Conservation (phyloP, 192 early-diverging fungal genomes). For the Podila clonocystis region DNA sequence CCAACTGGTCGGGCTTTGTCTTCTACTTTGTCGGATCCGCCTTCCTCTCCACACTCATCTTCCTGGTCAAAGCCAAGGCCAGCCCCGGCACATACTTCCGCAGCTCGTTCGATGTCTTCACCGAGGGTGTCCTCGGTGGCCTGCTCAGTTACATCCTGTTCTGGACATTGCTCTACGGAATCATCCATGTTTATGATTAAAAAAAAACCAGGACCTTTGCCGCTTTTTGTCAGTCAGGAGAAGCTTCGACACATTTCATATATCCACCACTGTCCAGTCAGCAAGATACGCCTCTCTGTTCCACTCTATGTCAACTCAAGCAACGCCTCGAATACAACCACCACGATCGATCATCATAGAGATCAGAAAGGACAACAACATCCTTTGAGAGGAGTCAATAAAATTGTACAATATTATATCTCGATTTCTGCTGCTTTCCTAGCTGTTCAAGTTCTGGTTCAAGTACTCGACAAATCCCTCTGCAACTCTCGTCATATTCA, state of each 20-base stretch:
- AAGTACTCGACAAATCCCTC: conserved; percentile 93
- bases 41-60: conserved; percentile 67
- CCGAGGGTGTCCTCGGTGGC: conserved; percentile 67
- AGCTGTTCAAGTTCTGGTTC: conserved; percentile 78
- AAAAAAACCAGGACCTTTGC: conserved; percentile 5
- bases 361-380: conserved; percentile 46
- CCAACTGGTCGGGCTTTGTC: conserved; percentile 83
- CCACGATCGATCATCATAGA: no score
- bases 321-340: no score
- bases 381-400: background rate
- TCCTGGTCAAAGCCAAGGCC: conserved; percentile 66
- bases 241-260: background rate
- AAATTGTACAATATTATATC: conserved; percentile 1
- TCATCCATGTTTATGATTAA: conserved; percentile 84
- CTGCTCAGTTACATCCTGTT: conserved; percentile 79
- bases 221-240: background rate
- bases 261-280: no score
- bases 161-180: conserved; percentile 80
- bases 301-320: no score
- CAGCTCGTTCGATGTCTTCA: conserved; percentile 56
- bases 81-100: conserved; percentile 69
- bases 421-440: background rate
- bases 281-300: no score
- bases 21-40: conserved; percentile 81
- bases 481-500: conserved; percentile 76